Percentiles rank a stretch among this genome's conserved stretches.
These are phyloP conservation scores for Dactylonectria macrodidyma DNA, from an alignment of 2,329 filamentous ascomycete genomes.

Conservation along the genomic window DNA sequence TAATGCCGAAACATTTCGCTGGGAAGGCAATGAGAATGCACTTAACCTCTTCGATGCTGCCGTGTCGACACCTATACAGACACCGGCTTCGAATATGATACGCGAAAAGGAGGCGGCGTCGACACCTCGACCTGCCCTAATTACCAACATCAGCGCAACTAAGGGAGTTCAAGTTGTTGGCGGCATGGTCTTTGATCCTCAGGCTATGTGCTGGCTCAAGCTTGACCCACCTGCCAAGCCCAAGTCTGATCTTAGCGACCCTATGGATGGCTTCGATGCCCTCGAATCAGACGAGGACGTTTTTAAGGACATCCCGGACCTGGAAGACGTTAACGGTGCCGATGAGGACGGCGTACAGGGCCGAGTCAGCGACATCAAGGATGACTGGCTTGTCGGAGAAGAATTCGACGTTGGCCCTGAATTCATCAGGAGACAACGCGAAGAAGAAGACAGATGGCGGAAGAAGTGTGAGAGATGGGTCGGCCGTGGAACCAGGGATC, in stretches of 20 bases:
- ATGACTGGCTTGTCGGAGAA: conserved; percentile 91
- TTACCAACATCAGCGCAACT: conserved; percentile 88
- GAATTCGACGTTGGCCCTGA: conserved; percentile 98
- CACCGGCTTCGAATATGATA: conserved; percentile 57
- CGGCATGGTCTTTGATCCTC: conserved; percentile 98
- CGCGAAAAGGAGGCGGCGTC: conserved; percentile 70
- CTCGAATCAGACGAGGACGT: conserved; percentile 92
- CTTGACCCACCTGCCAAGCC: conserved; percentile 67
- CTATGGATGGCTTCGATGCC: conserved; percentile 76
- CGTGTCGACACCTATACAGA: conserved; percentile 67
- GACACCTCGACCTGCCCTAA: conserved; percentile 82
- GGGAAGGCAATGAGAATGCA: conserved; percentile 97
- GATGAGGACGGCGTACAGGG: conserved; percentile 65
- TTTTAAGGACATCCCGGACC: conserved; percentile 94
- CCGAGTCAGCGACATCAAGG: conserved; percentile 74
- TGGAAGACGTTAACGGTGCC: conserved; percentile 76
- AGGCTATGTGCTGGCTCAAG: conserved; percentile 98
- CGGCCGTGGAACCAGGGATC: conserved; percentile 68
- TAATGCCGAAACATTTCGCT: conserved; percentile 87
- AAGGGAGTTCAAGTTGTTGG: conserved; percentile 94
- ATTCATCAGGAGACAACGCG: conserved; percentile 89
- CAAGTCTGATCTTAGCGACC: conserved; percentile 67
- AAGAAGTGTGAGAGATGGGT: conserved; percentile 92
- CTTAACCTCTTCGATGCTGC: conserved; percentile 83
- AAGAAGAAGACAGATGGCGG: conserved; percentile 93